Percentiles rank a stretch among this genome's conserved stretches.
phyloP scores from a whole-genome alignment of 2,329 filamentous ascomycete species.

The Chaetomium olivaceum region DNA sequence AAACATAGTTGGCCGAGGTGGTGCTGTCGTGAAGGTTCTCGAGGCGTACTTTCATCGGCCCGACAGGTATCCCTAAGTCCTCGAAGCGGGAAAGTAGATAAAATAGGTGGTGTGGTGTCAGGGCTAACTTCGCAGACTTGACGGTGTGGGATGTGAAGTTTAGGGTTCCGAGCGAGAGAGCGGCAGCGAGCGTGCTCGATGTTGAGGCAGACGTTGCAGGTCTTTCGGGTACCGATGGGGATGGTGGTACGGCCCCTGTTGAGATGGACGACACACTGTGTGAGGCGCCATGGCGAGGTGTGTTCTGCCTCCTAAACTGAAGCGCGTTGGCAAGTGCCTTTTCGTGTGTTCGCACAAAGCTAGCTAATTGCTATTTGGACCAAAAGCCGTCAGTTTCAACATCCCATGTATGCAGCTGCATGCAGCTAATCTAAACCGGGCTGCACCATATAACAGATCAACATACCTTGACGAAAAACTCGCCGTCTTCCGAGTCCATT shows the following conservation, averaged over 20 bases:
- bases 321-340: slow-evolving; percentile 95
- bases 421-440: background rate
- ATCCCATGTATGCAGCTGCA: background rate
- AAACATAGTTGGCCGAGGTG: slow-evolving; percentile 89
- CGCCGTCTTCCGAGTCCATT: slow-evolving; percentile 88
- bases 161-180: slow-evolving; percentile 81
- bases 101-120: slow-evolving; percentile 95
- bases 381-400: slow-evolving; percentile 36
- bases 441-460: background rate
- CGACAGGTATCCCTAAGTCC: slow-evolving; percentile 84
- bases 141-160: slow-evolving; percentile 81
- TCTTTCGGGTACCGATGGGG: slow-evolving; percentile 60
- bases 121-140: slow-evolving; percentile 86
- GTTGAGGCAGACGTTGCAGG: slow-evolving; percentile 68
- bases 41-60: slow-evolving; percentile 92
- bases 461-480: slow-evolving; percentile 81
- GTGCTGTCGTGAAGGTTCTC: slow-evolving; percentile 91
- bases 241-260: slow-evolving; percentile 46
- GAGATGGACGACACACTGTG: slow-evolving; percentile 63
- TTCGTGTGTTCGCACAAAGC: slow-evolving; percentile 95
- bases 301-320: slow-evolving; percentile 74
- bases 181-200: slow-evolving; percentile 74
- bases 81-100: slow-evolving; percentile 95
- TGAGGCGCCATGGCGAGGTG: slow-evolving; percentile 67
- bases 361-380: slow-evolving; percentile 77